phyloP scores from a whole-genome alignment of 1,284 basidiomycete species.

The Austroboletus olivaceoglutinosus region DNA sequence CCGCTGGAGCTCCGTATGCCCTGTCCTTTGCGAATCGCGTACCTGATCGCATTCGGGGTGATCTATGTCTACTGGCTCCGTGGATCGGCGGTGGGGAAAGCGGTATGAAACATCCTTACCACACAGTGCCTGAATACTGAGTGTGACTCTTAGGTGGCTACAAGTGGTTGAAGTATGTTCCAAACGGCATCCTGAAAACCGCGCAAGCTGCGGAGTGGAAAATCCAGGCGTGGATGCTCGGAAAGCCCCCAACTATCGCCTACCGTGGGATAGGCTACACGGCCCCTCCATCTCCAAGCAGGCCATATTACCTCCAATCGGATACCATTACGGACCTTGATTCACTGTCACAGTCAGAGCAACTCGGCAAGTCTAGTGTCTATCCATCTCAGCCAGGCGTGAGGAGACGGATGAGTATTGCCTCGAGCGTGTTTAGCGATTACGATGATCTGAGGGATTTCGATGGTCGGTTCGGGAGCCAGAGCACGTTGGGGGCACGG shows the following conservation, averaged over 20 bases:
- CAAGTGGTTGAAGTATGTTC: constrained; percentile 96
- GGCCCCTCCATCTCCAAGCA: constrained; percentile 38
- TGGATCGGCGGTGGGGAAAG: constrained; percentile 92
- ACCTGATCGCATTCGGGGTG: constrained; percentile 76
- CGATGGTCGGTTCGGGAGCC: constrained; percentile 77
- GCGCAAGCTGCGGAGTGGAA: constrained; percentile 98
- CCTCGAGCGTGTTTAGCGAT: constrained; percentile 70
- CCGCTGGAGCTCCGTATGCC: constrained; percentile 95
- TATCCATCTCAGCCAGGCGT: constrained; percentile 39
- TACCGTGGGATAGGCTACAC: constrained; percentile 80
- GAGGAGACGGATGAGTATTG: constrained; percentile 55
- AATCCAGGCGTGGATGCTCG: constrained; percentile 93
- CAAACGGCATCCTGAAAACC: constrained; percentile 88
- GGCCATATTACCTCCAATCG: constrained; percentile 23
- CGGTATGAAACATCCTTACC: constrained; percentile 48
- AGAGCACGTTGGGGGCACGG: constrained; percentile 60
- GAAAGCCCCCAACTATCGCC: constrained; percentile 83
- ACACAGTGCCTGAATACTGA: constrained; percentile 9
- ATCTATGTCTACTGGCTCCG: constrained; percentile 89
- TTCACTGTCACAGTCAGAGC: constrained; percentile 29
- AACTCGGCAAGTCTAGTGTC: constrained; percentile 32
- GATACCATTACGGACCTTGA: constrained; percentile 21
- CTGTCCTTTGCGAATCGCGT: constrained; percentile 79
- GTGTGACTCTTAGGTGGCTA: constrained; percentile 61
- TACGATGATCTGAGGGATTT: constrained; percentile 84